Evolutionary conservation across 2,329 filamentous ascomycete genomes (phyloP).

Genomic region (Laburnicola sp.): DNA sequence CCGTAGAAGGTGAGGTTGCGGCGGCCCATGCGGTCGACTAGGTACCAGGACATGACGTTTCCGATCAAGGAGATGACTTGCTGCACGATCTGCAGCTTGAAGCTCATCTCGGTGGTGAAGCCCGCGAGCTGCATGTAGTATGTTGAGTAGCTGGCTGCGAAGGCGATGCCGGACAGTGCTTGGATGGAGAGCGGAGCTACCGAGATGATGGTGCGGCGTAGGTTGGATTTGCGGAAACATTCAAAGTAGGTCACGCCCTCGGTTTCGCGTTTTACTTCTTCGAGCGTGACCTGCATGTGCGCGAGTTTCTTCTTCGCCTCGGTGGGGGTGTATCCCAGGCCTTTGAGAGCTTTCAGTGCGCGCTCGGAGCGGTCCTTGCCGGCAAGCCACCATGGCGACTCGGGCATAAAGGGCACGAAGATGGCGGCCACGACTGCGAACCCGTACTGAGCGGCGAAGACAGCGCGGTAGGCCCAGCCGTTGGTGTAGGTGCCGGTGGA

Average conservation of each 20-base stretch:
- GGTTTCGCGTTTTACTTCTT: conserved; percentile 40
- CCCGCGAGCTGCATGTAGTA: conserved; percentile 52
- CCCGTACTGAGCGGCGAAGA: conserved; percentile 50
- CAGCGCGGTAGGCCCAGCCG: conserved; percentile 50
- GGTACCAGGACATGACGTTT: conserved; percentile 74
- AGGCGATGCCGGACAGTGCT: conserved; percentile 33
- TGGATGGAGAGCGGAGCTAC: conserved; percentile 52
- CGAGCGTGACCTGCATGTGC: conserved; percentile 36
- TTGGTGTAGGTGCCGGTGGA: conserved; percentile 42
- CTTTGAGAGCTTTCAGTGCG: conserved; percentile 46
- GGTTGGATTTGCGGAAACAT: conserved; percentile 76
- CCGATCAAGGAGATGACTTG: conserved; percentile 60
- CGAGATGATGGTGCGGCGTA: conserved; percentile 73
- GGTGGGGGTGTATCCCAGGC: conserved; percentile 22
- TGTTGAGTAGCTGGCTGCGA: conserved; percentile 40
- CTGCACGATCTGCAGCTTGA: conserved; percentile 54
- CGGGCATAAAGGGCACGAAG: conserved; percentile 32
- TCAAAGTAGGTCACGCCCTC: conserved; percentile 73
- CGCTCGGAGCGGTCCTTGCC: conserved; percentile 63
- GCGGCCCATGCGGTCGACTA: conserved; percentile 76
- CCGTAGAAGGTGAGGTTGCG: conserved; percentile 74
- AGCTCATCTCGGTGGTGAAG: conserved; percentile 40
- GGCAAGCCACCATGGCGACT: conserved; percentile 69
- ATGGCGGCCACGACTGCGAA: conserved; percentile 41
- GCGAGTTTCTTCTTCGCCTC: conserved; percentile 25